phyloP scores from a whole-genome alignment of 768 basidiomycete genomes.

The Auricularia auricula-judae region DNA sequence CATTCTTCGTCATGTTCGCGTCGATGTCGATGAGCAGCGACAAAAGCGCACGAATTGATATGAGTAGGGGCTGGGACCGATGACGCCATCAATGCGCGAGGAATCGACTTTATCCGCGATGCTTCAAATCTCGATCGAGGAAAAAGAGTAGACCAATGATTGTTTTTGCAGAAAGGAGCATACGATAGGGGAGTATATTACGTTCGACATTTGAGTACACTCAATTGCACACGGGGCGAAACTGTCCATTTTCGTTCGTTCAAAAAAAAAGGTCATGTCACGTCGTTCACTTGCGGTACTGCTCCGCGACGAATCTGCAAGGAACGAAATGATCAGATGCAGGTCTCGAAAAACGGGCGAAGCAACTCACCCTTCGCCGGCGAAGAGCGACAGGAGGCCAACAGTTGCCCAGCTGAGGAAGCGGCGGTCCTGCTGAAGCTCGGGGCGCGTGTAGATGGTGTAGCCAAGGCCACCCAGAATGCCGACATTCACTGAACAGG shows the following conservation, averaged over 20 bases:
- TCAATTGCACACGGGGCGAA: no score
- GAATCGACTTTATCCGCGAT: no score
- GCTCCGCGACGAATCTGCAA: neutral
- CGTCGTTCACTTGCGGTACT: neutral
- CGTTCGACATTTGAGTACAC: no score
- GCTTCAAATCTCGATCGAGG: no score
- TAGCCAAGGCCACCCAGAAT: constrained; percentile 56
- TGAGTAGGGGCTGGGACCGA: no score
- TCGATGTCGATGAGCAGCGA: no score
- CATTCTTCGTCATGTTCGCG: neutral
- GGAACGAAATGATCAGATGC: neutral
- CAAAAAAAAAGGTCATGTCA: neutral
- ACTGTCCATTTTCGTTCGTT: no score
- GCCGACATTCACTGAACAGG: constrained; percentile 43
- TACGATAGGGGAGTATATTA: no score
- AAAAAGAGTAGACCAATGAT: no score
- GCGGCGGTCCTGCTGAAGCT: constrained; percentile 46
- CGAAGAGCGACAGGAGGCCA: constrained; percentile 49
- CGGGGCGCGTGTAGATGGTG: constrained; percentile 38
- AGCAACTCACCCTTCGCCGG: constrained; percentile 46
- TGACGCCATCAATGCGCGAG: no score
- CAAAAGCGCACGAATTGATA: no score
- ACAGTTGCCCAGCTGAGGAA: constrained; percentile 45
- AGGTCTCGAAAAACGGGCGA: neutral
- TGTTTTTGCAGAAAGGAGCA: no score